phyloP scores from a whole-genome alignment of 805 yeast genomes.

The Phaffomyces antillensis region DNA sequence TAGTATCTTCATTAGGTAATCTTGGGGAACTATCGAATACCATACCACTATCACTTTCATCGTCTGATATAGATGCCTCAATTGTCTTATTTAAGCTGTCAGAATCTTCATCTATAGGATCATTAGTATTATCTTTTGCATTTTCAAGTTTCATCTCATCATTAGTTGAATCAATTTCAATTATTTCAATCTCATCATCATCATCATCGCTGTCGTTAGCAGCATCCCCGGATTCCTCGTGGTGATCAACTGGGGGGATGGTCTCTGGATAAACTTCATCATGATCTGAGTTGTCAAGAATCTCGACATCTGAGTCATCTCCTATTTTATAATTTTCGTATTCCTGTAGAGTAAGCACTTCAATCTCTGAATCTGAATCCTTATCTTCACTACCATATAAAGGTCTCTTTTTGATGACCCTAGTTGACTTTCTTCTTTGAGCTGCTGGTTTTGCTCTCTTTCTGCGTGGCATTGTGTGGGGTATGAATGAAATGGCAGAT shows the following conservation, averaged over 20 bases:
- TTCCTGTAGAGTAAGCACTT: conserved; percentile 4
- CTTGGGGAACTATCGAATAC: neutral
- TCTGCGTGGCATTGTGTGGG: too few relatives aligned
- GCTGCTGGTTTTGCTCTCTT: neutral
- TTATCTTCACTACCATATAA: neutral
- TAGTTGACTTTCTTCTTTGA: neutral
- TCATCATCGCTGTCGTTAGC: too few relatives aligned
- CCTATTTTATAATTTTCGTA: neutral
- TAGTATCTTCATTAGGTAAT: neutral
- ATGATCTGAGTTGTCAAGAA: conserved; percentile 10
- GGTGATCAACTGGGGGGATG: neutral
- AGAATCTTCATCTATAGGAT: too few relatives aligned
- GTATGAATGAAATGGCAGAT: too few relatives aligned
- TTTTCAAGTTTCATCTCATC: too few relatives aligned
- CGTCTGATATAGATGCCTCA: too few relatives aligned
- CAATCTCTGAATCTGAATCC: conserved; percentile 3
- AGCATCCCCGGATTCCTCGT: too few relatives aligned
- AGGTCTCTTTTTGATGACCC: neutral
- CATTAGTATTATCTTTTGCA: too few relatives aligned
- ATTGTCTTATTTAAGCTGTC: too few relatives aligned
- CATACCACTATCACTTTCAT: too few relatives aligned
- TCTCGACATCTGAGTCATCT: conserved; percentile 2
- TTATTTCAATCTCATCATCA: too few relatives aligned
- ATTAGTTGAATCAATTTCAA: too few relatives aligned
- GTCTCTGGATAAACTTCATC: neutral